Conservation (phyloP, 441 rosid genomes). For the Adansonia rubrostipa region DNA sequence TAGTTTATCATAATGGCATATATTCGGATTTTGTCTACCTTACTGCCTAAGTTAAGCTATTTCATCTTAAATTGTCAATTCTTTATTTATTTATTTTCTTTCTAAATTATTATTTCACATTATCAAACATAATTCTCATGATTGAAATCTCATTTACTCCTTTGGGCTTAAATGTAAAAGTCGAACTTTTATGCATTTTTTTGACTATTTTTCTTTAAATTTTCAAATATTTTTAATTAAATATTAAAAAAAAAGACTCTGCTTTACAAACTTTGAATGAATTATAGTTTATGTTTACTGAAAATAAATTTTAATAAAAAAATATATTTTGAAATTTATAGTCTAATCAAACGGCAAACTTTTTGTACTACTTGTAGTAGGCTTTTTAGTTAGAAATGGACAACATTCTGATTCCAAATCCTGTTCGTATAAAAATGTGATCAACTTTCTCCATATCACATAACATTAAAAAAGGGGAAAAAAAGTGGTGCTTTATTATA, state of each 20-base stretch:
- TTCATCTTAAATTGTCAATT: neutral
- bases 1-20: neutral
- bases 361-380: neutral
- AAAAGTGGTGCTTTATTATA: neutral
- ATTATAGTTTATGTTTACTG: too few relatives aligned
- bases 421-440: neutral
- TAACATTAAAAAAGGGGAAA: neutral
- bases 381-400: neutral
- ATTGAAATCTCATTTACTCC: too few relatives aligned
- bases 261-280: too few relatives aligned
- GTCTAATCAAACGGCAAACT: neutral
- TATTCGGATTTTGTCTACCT: conserved; percentile 12
- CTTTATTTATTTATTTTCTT: too few relatives aligned
- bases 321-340: neutral
- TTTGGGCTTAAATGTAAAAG: too few relatives aligned
- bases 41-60: neutral
- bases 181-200: too few relatives aligned
- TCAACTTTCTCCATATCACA: neutral
- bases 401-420: neutral
- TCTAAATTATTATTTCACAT: too few relatives aligned
- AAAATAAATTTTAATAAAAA: too few relatives aligned
- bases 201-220: too few relatives aligned
- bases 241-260: neutral
- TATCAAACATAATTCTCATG: too few relatives aligned
- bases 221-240: neutral